phyloP scores from a whole-genome alignment of 306 rosid genomes.

The Geum urbanum region DNA sequence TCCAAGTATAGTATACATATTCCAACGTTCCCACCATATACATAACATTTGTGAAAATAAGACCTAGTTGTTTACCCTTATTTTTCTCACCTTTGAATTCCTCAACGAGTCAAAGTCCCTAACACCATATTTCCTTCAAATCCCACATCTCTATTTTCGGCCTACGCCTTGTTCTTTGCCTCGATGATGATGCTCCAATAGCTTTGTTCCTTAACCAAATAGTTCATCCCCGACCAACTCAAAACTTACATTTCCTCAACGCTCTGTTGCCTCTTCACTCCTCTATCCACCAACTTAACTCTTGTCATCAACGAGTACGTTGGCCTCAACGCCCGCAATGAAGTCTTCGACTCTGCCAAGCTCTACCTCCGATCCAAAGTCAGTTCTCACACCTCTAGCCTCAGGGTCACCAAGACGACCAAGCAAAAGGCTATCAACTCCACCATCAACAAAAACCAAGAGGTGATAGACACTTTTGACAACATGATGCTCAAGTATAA shows the following conservation, averaged over 20 bases:
- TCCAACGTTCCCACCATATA: too few relatives aligned
- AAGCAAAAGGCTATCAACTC: conserved; percentile 18
- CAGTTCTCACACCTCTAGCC: conserved; percentile 14
- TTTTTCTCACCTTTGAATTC: too few relatives aligned
- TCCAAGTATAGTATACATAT: too few relatives aligned
- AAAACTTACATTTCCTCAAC: conserved; percentile 20
- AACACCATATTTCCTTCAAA: too few relatives aligned
- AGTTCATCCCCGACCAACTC: conserved; percentile 25
- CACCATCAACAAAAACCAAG: conserved; percentile 5
- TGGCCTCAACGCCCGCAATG: not conserved
- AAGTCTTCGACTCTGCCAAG: conserved; percentile 35
- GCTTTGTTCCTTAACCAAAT: conserved; percentile 20
- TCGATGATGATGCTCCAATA: too few relatives aligned
- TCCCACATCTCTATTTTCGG: conserved; percentile 24
- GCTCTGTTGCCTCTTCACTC: conserved; percentile 16
- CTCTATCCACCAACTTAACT: conserved; percentile 20
- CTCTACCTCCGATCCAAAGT: conserved; percentile 28
- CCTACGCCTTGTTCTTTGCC: conserved; percentile 29
- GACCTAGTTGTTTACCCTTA: too few relatives aligned
- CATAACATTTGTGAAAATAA: too few relatives aligned
- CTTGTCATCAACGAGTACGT: not conserved
- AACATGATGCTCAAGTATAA: conserved; percentile 20
- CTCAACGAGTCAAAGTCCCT: too few relatives aligned
- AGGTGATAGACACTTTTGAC: conserved; percentile 2
- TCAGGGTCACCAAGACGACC: conserved; percentile 21